A percentile compares a stretch with the other conserved stretches of the same genome.
Conservation (phyloP, 106 monocot species). For the Dioscorea zingiberensis region DNA sequence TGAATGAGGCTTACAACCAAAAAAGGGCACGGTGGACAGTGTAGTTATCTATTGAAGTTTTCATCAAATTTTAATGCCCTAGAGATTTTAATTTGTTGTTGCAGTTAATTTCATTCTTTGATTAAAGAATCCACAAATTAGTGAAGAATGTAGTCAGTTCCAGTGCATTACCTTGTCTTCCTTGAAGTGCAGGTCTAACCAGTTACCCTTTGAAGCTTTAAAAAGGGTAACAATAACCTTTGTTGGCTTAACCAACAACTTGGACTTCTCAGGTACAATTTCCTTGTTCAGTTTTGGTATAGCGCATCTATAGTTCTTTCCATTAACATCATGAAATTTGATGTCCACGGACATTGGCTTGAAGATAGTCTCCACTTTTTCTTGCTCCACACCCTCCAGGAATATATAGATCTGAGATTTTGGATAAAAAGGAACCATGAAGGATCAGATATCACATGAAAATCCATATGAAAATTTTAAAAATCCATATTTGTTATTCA, state of each 20-base stretch:
- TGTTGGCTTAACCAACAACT: constrained; percentile 55
- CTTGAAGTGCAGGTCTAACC: constrained; percentile 63
- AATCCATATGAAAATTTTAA: too few species aligned
- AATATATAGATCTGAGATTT: constrained; percentile 54
- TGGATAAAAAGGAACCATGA: too few species aligned
- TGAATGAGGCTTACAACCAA: too few species aligned
- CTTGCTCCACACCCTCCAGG: constrained; percentile 54
- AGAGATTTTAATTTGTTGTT: too few species aligned
- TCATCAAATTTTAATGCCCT: too few species aligned
- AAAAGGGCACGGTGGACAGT: too few species aligned
- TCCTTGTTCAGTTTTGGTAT: constrained; percentile 75
- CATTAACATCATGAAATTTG: constrained; percentile 67
- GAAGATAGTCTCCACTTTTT: constrained; percentile 41
- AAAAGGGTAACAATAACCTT: constrained; percentile 50
- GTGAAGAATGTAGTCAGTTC: neutral
- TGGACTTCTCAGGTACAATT: constrained; percentile 56
- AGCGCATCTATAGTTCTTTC: constrained; percentile 56
- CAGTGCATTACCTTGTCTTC: constrained; percentile 51
- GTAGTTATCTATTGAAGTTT: too few species aligned
- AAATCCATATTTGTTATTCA: too few species aligned
- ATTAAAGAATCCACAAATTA: neutral
- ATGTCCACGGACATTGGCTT: constrained; percentile 50
- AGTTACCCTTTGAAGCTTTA: constrained; percentile 68
- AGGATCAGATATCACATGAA: too few species aligned
- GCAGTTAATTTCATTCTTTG: neutral